These are phyloP conservation scores for Pseudogymnoascus verrucosus DNA, from an alignment of 2,329 filamentous ascomycete genomes.

Conservation along the genomic window DNA sequence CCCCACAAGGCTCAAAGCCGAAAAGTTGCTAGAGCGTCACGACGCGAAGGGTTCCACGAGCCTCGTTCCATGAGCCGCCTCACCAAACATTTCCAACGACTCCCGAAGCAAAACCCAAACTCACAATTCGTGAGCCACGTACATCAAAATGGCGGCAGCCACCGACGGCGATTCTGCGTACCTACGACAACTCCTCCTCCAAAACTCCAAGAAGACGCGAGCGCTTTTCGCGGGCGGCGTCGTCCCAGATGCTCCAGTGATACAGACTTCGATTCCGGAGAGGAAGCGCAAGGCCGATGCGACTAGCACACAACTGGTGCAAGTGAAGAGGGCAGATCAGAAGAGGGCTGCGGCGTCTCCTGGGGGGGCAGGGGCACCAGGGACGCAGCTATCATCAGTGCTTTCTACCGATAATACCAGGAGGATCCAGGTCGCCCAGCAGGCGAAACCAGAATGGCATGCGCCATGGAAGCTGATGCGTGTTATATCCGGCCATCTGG, in stretches of 20 bases:
- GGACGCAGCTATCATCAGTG: slow-evolving; percentile 9
- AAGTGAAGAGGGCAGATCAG: slow-evolving; percentile 29
- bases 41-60: slow-evolving; percentile 14
- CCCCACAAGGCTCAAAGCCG: slow-evolving; percentile 6
- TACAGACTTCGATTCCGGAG: background rate
- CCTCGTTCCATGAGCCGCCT: slow-evolving; percentile 8
- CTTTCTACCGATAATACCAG: slow-evolving; percentile 7
- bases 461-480: slow-evolving; percentile 97
- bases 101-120: background rate
- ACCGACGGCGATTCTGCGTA: slow-evolving; percentile 24
- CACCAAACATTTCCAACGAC: background rate
- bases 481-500: slow-evolving; percentile 91
- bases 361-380: background rate
- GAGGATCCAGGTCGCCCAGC: slow-evolving; percentile 42
- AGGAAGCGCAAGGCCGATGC: slow-evolving; percentile 19
- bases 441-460: slow-evolving; percentile 87
- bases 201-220: slow-evolving; percentile 36
- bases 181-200: slow-evolving; percentile 33
- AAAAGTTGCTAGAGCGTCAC: slow-evolving; percentile 9
- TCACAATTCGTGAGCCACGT: slow-evolving; percentile 3
- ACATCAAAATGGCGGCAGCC: slow-evolving; percentile 24
- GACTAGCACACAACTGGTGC: slow-evolving; percentile 19
- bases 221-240: slow-evolving; percentile 31
- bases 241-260: slow-evolving; percentile 3
- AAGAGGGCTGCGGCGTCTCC: background rate